Evolutionary conservation across 441 rosid genomes (phyloP).

Genomic region (Pelargonium myrrhifolium): DNA sequence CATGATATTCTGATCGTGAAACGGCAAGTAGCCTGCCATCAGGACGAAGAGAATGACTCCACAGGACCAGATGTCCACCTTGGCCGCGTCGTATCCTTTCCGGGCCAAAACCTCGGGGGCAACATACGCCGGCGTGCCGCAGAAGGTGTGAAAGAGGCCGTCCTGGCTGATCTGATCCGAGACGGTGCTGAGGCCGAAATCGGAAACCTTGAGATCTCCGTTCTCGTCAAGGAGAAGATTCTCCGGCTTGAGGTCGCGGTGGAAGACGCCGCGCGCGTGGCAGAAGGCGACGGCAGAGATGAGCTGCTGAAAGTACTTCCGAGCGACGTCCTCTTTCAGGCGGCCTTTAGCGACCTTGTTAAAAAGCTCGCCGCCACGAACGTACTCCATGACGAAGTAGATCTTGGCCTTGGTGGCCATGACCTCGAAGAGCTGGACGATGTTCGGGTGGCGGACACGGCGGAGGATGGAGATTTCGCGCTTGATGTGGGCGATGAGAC

Average conservation of each 20-base stretch:
- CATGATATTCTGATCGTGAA: constrained; percentile 71
- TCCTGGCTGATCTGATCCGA: constrained; percentile 84
- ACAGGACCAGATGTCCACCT: constrained; percentile 85
- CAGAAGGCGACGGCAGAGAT: constrained; percentile 71
- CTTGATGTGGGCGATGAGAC: constrained; percentile 79
- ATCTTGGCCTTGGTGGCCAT: constrained; percentile 65
- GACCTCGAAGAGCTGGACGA: constrained; percentile 64
- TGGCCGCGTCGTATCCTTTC: constrained; percentile 77
- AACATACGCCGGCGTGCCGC: constrained; percentile 84
- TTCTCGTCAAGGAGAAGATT: constrained; percentile 66
- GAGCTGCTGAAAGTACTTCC: constrained; percentile 70
- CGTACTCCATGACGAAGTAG: constrained; percentile 74
- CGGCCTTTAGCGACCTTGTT: constrained; percentile 52
- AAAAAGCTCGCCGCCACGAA: constrained; percentile 81
- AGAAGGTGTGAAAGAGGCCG: constrained; percentile 76
- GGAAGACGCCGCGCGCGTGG: constrained; percentile 78
- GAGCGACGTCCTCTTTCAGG: constrained; percentile 49
- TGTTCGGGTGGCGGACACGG: constrained; percentile 66
- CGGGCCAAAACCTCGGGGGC: constrained; percentile 79
- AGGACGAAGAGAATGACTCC: constrained; percentile 72
- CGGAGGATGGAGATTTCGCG: constrained; percentile 66
- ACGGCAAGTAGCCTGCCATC: constrained; percentile 74
- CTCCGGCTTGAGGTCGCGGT: constrained; percentile 83
- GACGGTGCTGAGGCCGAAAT: constrained; percentile 69
- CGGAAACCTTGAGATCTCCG: constrained; percentile 63